Base-by-base conservation (phyloP, 805 yeast species). In the Hanseniaspora thailandica region DNA sequence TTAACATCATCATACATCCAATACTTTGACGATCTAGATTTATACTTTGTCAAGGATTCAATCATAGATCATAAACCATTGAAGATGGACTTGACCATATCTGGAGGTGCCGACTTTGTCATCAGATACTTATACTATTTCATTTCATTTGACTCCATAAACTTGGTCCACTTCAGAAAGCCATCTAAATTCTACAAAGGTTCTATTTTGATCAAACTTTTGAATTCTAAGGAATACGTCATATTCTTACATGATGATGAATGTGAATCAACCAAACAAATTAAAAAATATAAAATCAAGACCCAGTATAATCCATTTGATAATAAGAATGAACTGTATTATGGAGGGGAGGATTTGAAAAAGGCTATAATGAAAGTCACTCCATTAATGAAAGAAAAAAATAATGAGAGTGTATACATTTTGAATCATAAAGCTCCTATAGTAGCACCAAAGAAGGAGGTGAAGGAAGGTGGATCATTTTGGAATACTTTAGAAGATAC, bases 101-200 rank as follows among this genome's bases (percentile, higher is more conserved):
- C 45, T 15, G 45, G 33, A 5, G 33, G 45, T 10, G 12, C 10
- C 7, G 33, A 41, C n/a, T 41, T 41, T 17, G 31, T 10, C 3
- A 25, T n/a, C 35, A 43, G 10, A 10, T 43, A 19, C 25, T 13
- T 50, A 2, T 50, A 50, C 36, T 50, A 39, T 20, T 34, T 30
- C 44, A 34, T 50, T 10, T 19, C 47, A 4, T 28, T 50, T 20
- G 47, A 47, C 17, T 44, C 56, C 55, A 63, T 90, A 5, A 90
- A 80, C 65, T 84, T 95, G 25, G 73, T 93, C 39, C 95, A 89
- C 65, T 76, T 83, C 12, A 74, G 97, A 52, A 82, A 82, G 2
- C 97, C 96, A 5, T 80, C 88, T 2, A 62, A 68, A 12, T 81
- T 88, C 80, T 90, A 97, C 96, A 79, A 77, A 68, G 99, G 99